A percentile compares a stretch with the other conserved stretches of the same genome.
Conservation (phyloP, 2,329 filamentous ascomycete genomes). For the Ophiocordyceps robertsii region DNA sequence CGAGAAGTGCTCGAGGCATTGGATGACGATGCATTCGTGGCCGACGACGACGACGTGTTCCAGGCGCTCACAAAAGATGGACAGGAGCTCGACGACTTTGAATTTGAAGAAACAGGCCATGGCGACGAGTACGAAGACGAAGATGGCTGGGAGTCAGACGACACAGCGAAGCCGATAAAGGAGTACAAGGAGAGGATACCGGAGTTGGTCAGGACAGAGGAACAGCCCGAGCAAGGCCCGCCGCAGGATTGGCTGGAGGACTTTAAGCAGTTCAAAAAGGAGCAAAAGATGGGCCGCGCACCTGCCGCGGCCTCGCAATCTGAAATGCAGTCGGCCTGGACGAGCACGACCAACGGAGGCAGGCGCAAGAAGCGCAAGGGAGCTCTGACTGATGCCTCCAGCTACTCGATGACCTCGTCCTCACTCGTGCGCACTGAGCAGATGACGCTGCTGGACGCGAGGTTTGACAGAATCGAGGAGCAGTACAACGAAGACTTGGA, state of each 20-base stretch:
- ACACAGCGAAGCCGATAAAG: constrained; percentile 64
- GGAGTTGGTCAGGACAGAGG: constrained; percentile 32
- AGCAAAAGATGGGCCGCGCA: constrained; percentile 38
- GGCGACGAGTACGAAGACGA: constrained; percentile 51
- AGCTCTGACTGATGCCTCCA: constrained; percentile 74
- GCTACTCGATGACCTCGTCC: constrained; percentile 86
- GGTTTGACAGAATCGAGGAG: constrained; percentile 86
- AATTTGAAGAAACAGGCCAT: constrained; percentile 59
- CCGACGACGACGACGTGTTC: constrained; percentile 83
- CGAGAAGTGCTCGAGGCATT: constrained; percentile 85
- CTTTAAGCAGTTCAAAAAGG: constrained; percentile 89
- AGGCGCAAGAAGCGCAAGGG: constrained; percentile 91
- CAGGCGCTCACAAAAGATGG: constrained; percentile 55
- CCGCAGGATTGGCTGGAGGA: constrained; percentile 82
- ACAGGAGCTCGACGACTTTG: constrained; percentile 61
- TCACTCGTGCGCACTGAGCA: constrained; percentile 80
- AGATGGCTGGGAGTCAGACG: constrained; percentile 89
- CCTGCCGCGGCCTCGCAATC: constrained; percentile 35
- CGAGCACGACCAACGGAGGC: constrained; percentile 65
- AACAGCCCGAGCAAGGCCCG: constrained; percentile 43
- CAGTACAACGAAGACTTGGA: constrained; percentile 44
- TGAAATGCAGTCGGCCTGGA: constrained; percentile 58
- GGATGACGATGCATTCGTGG: constrained; percentile 91
- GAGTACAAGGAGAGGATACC: constrained; percentile 38
- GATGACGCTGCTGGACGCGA: constrained; percentile 68